A percentile compares a stretch with the other conserved stretches of the same genome.
phyloP scores from a whole-genome alignment of 768 basidiomycete genomes.

The Leccinellum albellum region DNA sequence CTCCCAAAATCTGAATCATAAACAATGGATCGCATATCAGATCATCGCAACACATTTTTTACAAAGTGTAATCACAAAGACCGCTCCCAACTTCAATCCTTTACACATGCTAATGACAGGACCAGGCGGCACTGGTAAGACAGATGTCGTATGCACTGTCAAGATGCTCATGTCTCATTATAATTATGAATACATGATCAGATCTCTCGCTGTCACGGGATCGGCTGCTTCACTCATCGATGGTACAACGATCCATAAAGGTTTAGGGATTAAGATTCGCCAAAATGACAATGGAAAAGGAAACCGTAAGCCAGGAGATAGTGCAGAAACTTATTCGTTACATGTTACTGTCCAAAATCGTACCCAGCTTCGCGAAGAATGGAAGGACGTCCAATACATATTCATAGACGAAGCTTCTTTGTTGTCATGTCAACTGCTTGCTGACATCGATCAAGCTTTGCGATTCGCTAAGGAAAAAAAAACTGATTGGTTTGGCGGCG shows the following conservation, averaged over 20 bases:
- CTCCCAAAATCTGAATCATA: too few relatives aligned
- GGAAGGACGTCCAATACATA: background rate
- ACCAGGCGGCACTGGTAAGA: constrained; percentile 35
- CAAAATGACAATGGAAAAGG: constrained; percentile 14
- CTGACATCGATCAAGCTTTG: constrained; percentile 24
- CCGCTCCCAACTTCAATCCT: too few relatives aligned
- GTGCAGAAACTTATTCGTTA: background rate
- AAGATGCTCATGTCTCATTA: constrained; percentile 20
- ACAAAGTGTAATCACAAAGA: too few relatives aligned
- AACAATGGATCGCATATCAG: too few relatives aligned
- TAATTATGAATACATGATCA: constrained; percentile 18
- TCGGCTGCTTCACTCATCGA: constrained; percentile 29
- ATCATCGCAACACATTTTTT: too few relatives aligned
- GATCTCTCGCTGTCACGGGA: constrained; percentile 31
- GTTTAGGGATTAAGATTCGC: constrained; percentile 17
- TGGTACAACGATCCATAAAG: too few relatives aligned
- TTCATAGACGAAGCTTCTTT: background rate
- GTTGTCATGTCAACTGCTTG: background rate
- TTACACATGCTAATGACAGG: constrained; percentile 22
- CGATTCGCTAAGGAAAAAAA: constrained; percentile 24
- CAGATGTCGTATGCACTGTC: constrained; percentile 27
- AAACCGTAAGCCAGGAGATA: background rate
- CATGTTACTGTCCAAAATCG: background rate
- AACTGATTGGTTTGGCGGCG: constrained; percentile 32
- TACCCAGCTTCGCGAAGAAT: background rate